Conservation (phyloP, 2,329 filamentous ascomycete species). For the Exophiala sp. region DNA sequence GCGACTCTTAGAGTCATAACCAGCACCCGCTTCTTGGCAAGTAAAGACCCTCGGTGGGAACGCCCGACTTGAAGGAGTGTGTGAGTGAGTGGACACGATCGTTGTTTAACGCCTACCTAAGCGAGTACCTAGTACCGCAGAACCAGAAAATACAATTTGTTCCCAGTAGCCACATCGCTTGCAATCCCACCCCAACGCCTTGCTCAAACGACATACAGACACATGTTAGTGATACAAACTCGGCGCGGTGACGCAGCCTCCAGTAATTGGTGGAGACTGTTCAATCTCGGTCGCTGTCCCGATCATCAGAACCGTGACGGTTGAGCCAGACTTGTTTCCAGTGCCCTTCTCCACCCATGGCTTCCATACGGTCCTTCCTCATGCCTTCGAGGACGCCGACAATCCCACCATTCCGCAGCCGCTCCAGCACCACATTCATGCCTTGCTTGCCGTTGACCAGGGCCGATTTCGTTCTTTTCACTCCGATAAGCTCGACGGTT, state of each 20-base stretch:
- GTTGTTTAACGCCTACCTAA: slow-evolving; percentile 6
- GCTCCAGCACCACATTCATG: slow-evolving; percentile 60
- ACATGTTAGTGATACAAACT: slow-evolving; percentile 21
- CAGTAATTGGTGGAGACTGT: slow-evolving; percentile 19
- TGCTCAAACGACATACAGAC: slow-evolving; percentile 19
- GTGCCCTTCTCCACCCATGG: slow-evolving; percentile 34
- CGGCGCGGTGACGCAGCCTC: too few species aligned
- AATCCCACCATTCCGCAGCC: slow-evolving; percentile 59
- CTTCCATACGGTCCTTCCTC: slow-evolving; percentile 52
- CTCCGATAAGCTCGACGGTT: slow-evolving; percentile 58
- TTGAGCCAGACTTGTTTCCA: slow-evolving; percentile 41
- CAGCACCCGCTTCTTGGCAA: too few species aligned
- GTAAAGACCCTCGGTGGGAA: too few species aligned
- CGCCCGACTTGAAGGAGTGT: too few species aligned
- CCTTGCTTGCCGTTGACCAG: slow-evolving; percentile 59
- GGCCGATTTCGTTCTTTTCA: slow-evolving; percentile 55
- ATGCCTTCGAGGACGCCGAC: slow-evolving; percentile 66
- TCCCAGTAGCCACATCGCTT: not conserved
- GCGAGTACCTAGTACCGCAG: not conserved
- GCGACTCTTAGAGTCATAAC: too few species aligned
- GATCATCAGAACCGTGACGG: slow-evolving; percentile 27
- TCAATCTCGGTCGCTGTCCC: slow-evolving; percentile 16
- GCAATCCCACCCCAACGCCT: slow-evolving; percentile 21
- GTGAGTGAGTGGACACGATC: slow-evolving; percentile 11
- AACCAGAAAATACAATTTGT: not conserved